A percentile compares a stretch with the other conserved stretches of the same genome.
Evolutionary conservation across 805 yeast genomes (phyloP).

Genomic region (Saturnispora bothae): DNA sequence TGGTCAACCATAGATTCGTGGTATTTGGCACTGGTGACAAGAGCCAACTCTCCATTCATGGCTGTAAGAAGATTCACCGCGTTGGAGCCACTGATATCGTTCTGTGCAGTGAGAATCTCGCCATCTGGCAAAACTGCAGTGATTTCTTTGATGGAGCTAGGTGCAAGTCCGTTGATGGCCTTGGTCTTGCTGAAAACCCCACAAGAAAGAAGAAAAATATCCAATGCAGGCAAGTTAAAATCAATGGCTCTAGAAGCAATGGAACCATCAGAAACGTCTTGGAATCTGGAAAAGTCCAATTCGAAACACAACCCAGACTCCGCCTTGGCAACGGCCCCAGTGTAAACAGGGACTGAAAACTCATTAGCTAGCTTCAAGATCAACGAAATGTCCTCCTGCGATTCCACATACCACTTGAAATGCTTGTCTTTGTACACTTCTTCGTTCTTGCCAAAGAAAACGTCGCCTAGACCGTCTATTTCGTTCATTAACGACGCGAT

Average conservation of each 20-base stretch:
- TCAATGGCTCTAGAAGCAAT: background rate
- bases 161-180: slow-evolving; percentile 11
- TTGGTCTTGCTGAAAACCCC: slow-evolving; percentile 13
- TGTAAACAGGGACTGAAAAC: slow-evolving; percentile 21
- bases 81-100: slow-evolving; percentile 1
- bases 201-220: slow-evolving; percentile 14
- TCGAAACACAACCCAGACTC: slow-evolving; percentile 11
- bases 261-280: background rate
- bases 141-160: slow-evolving; percentile 9
- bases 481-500: slow-evolving; percentile 15
- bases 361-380: slow-evolving; percentile 19
- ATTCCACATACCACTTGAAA: slow-evolving; percentile 17
- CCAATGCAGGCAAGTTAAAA: slow-evolving; percentile 11
- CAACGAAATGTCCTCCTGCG: slow-evolving; percentile 16
- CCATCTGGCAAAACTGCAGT: slow-evolving; percentile 25
- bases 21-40: slow-evolving; percentile 14
- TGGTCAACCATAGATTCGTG: background rate
- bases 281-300: slow-evolving; percentile 13
- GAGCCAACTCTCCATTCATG: slow-evolving; percentile 12
- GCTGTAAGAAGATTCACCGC: slow-evolving; percentile 12
- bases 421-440: slow-evolving; percentile 11
- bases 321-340: slow-evolving; percentile 3
- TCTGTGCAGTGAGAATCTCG: slow-evolving; percentile 10
- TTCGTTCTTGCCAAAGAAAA: slow-evolving; percentile 17
- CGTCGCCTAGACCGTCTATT: slow-evolving; percentile 16